Evolutionary conservation across 2,329 filamentous ascomycete genomes (phyloP).

Genomic region (Hypoxylon sp.): DNA sequence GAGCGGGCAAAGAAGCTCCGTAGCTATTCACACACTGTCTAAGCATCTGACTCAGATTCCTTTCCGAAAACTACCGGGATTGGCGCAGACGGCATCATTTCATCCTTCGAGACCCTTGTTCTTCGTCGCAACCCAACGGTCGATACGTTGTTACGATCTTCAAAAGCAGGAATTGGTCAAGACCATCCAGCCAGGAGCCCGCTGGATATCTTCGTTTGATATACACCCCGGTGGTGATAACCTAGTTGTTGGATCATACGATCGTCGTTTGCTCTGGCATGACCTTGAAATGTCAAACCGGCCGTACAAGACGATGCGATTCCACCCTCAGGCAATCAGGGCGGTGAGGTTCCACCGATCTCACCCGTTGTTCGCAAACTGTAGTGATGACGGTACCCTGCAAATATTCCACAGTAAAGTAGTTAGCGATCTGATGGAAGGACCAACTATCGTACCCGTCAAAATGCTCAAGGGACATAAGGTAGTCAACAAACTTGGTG

Average conservation of each 20-base stretch:
- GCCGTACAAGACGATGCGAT: conserved; percentile 96
- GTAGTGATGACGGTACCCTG: conserved; percentile 92
- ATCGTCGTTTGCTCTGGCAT: conserved; percentile 94
- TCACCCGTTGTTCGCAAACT: conserved; percentile 89
- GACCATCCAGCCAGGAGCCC: conserved; percentile 91
- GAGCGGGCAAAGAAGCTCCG: conserved; percentile 80
- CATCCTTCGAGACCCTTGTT: conserved; percentile 94
- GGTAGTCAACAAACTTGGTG: conserved; percentile 87
- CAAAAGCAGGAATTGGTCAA: conserved; percentile 93
- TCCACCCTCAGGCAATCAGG: conserved; percentile 92
- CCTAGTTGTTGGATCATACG: conserved; percentile 93
- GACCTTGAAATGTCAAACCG: conserved; percentile 91
- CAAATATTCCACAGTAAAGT: conserved; percentile 99
- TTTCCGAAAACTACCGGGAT: conserved; percentile 82
- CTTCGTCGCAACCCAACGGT: conserved; percentile 95
- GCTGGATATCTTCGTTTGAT: conserved; percentile 94
- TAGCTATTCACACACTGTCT: conserved; percentile 94
- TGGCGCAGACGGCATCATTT: conserved; percentile 91
- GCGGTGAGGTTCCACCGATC: conserved; percentile 89
- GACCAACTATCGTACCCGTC: conserved; percentile 94
- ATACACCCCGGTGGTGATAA: conserved; percentile 95
- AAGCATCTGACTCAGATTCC: conserved; percentile 96
- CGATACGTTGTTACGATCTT: conserved; percentile 94
- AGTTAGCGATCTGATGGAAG: conserved; percentile 94
- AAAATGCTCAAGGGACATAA: conserved; percentile 95